Evolutionary conservation across 2,329 filamentous ascomycete species (phyloP).

Genomic region (Xylaria sp.): DNA sequence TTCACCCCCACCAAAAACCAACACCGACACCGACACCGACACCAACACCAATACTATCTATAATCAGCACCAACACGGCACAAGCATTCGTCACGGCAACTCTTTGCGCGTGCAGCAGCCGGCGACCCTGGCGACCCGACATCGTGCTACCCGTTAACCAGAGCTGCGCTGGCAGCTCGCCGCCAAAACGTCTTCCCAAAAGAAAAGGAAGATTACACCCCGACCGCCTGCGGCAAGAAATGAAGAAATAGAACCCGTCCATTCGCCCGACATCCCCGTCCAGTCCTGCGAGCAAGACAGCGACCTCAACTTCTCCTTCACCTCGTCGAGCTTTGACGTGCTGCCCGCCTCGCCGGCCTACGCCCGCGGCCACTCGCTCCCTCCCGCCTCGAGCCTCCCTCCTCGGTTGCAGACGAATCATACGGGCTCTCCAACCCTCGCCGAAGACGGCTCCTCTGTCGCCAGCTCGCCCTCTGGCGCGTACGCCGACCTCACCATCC

Average conservation of each 20-base stretch:
- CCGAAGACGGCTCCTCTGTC: conserved; percentile 64
- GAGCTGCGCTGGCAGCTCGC: conserved; percentile 74
- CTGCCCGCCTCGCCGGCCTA: conserved; percentile 52
- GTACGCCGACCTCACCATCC: conserved; percentile 67
- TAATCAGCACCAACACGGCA: conserved; percentile 5
- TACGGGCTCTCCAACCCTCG: conserved; percentile 54
- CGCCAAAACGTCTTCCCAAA: conserved; percentile 77
- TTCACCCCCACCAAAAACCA: background rate
- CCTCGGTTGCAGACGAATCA: conserved; percentile 61
- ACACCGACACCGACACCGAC: background rate
- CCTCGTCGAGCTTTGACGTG: conserved; percentile 54
- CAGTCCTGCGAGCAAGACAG: conserved; percentile 63
- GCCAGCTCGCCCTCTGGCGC: conserved; percentile 68
- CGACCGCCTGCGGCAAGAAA: conserved; percentile 56
- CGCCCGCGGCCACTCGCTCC: conserved; percentile 48
- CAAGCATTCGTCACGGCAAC: conserved; percentile 6
- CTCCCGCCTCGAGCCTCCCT: conserved; percentile 63
- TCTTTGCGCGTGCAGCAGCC: conserved; percentile 17
- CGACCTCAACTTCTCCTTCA: conserved; percentile 62
- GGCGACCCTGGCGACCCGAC: conserved; percentile 29
- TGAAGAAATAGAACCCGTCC: conserved; percentile 51
- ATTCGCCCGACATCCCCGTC: conserved; percentile 58
- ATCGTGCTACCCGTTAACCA: conserved; percentile 43
- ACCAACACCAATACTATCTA: conserved; percentile 3
- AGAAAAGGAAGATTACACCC: conserved; percentile 74